phyloP scores from a whole-genome alignment of 179 eudicot genomes.

The Sideroxylon spinosum region DNA sequence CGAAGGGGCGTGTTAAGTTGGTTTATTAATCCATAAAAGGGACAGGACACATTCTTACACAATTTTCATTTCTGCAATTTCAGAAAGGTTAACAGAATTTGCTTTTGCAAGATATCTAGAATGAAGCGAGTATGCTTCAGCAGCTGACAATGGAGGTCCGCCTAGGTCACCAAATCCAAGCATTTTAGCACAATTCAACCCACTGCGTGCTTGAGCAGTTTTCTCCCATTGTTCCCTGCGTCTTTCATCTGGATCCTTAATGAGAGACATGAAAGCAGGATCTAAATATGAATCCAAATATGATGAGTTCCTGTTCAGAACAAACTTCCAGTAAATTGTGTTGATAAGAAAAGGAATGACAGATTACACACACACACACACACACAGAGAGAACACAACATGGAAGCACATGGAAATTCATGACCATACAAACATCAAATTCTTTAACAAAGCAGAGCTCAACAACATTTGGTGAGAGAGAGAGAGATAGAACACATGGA shows the following conservation, averaged over 20 bases:
- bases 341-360: constrained; percentile 13
- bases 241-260: constrained; percentile 93
- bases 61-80: constrained; percentile 97
- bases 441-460: neutral
- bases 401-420: neutral
- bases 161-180: constrained; percentile 90
- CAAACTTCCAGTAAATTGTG: constrained; percentile 11
- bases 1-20: no score
- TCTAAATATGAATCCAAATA: constrained; percentile 84
- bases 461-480: neutral
- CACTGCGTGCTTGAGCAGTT: constrained; percentile 79
- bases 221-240: constrained; percentile 94
- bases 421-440: neutral
- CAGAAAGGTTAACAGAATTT: constrained; percentile 84
- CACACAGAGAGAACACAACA: neutral
- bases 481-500: neutral
- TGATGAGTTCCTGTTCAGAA: constrained; percentile 62
- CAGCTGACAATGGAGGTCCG: constrained; percentile 78
- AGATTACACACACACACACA: no score
- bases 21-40: no score
- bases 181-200: constrained; percentile 68
- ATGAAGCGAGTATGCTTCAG: constrained; percentile 96
- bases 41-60: constrained; percentile 46
- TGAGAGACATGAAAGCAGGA: constrained; percentile 94
- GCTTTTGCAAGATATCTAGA: constrained; percentile 93